Evolutionary conservation across 2,329 filamentous ascomycete genomes (phyloP), one percentile per base, ranked within the genome.

Genomic region (Penicillium sp.): DNA sequence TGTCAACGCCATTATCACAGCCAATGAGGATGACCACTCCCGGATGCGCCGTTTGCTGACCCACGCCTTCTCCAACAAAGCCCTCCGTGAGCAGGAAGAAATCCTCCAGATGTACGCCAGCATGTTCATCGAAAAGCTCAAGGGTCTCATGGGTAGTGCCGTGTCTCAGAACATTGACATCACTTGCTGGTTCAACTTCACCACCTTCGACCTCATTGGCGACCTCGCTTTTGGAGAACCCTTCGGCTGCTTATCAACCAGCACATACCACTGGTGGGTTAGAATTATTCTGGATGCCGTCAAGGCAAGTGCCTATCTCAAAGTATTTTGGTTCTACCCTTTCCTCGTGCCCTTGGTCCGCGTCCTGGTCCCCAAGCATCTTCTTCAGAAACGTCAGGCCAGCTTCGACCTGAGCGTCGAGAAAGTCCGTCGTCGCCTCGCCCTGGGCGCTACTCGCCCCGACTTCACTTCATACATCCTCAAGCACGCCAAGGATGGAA

Each of bases 121-220:
- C 47, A 58, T 69, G 41, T 57, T 75, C 15, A 62, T 71, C 6
- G 53, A 63, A 2, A 64, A 61, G 37, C 55, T 71, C 3, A 53
- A 52, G 9, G 55, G 37, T 7, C 8, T 58, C 6, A 25, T 62
- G 13, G 51, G 51, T 3, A 54, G 19, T 8, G 17, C 57, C 0
- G 3, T 8, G 6, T 50, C 54, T 5, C 25, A 35, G 2, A 25
- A 53, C 10, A 57, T 68, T 17, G 64, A 70, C 17, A 57, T 70
- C 19, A 56, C 54, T 0, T 57, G 56, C 17, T 69, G 66, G 66
- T 64, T 65, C 46, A 68, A 69, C 48, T 69, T 67, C 50, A 65
- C 61, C 6, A 71, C 70, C 12, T 75, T 75, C 55, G 73, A 75
- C 42, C 58, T 73, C 6, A 74, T 73, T 52, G 73, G 73, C 13